Evolutionary conservation across 2,329 filamentous ascomycete genomes (phyloP), one percentile per base, ranked within the genome.

Genomic region (Fusarium luffae): DNA sequence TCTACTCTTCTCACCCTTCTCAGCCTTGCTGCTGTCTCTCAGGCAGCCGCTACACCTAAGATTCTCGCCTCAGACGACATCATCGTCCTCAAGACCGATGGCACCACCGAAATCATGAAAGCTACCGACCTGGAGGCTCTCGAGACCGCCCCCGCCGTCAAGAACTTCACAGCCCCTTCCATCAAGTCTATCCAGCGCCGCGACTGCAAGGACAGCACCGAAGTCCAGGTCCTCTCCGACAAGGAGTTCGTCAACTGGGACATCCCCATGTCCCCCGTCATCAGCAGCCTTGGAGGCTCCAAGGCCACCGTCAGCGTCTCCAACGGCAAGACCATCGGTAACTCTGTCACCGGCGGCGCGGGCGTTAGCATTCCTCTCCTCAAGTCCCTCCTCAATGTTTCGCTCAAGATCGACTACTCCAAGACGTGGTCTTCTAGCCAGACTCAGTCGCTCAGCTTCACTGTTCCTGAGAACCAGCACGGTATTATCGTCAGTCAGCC

Each of bases 401-500:
- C 71, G 1, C 7, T 72, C 21, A 68, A 59, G 7, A 28, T 73
- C 16, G 60, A 62, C 16, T 70, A 72, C 23, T 40, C 60, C 1
- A 23, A 69, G 18, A 55, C 55, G 4, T 73, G 71, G 71, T 59
- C 66, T 21, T 68, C 69, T 0, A 50, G 44, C 16, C 59, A 72
- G 43, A 40, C 59, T 9, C 71, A 74, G 46, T 68, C 71, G 0
- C 52, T 70, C 2, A 49, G 59, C 0, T 73, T 73, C 7, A 48
- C 54, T 1, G 69, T 73, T 8, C 71, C 69, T 1, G 63, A 63
- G 0, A 58, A 59, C 5, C 55, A 74, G 5, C 59, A 70, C 7
- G 71, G 71, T 3, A 51, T 73, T 23, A 72, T 73, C 12, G 71
- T 73, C 40, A 73, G 71, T 14, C 71, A 73, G 66, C 69, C 71